These are phyloP conservation scores for Schizosaccharomyces octosporus DNA, from an alignment of 805 yeast genomes.

Conservation along the genomic window DNA sequence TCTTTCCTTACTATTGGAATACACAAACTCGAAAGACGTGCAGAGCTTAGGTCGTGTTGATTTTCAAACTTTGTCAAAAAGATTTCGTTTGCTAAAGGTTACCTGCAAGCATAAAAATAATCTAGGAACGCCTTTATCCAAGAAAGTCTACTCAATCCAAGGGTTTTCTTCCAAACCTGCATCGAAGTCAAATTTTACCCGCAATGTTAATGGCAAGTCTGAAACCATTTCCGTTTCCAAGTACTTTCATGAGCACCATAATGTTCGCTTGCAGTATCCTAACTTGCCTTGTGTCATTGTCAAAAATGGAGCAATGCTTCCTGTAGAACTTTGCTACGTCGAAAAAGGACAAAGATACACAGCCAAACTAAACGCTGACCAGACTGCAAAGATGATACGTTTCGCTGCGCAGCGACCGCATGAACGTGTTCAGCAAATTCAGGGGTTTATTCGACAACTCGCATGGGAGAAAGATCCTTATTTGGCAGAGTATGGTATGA, in stretches of 20 bases:
- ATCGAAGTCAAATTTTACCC: conserved; percentile 8
- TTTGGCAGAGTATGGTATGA: conserved; percentile 5
- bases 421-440: conserved; percentile 12
- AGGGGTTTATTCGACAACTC: conserved; percentile 9
- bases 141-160: conserved; percentile 3
- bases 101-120: background rate
- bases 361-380: conserved; percentile 12
- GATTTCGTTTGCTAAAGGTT: background rate
- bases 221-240: conserved; percentile 11
- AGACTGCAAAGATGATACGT: conserved; percentile 12
- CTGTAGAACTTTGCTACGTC: conserved; percentile 12
- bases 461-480: conserved; percentile 6
- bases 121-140: background rate
- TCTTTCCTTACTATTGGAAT: conserved; percentile 11
- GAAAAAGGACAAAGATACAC: conserved; percentile 13
- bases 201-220: conserved; percentile 8
- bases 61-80: background rate
- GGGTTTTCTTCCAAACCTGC: conserved; percentile 6
- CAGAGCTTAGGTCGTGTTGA: background rate
- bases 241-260: conserved; percentile 11
- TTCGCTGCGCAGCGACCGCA: conserved; percentile 13
- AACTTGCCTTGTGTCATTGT: conserved; percentile 11
- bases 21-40: conserved; percentile 8
- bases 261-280: conserved; percentile 11
- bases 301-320: conserved; percentile 8